These are phyloP conservation scores for Xylariaceae sp. DNA, from an alignment of 2,329 filamentous ascomycete species.

Conservation along the genomic window DNA sequence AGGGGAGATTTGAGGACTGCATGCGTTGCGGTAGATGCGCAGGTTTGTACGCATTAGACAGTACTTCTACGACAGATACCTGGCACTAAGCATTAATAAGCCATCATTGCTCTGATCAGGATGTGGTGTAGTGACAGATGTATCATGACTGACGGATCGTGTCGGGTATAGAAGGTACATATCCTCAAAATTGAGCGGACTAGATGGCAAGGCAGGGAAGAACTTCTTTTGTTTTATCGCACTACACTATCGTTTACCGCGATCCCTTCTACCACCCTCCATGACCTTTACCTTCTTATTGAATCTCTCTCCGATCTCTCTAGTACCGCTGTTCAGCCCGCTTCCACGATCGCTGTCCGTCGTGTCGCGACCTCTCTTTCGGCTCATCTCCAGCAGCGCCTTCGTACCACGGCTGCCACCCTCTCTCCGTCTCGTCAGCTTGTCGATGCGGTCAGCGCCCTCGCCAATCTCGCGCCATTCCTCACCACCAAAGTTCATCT, in stretches of 20 bases:
- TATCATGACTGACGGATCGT: too few species aligned
- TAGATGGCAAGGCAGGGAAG: too few species aligned
- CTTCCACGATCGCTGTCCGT: slow-evolving; percentile 67
- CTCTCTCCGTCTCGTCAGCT: slow-evolving; percentile 70
- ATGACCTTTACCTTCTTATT: slow-evolving; percentile 64
- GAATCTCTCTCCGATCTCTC: slow-evolving; percentile 70
- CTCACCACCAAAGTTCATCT: slow-evolving; percentile 81
- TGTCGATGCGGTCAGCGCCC: slow-evolving; percentile 81
- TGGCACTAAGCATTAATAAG: too few species aligned
- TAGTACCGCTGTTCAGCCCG: slow-evolving; percentile 44
- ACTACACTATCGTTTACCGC: slow-evolving; percentile 30
- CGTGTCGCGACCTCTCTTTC: slow-evolving; percentile 72
- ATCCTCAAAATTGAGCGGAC: too few species aligned
- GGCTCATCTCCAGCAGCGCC: slow-evolving; percentile 74
- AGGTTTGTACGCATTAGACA: too few species aligned
- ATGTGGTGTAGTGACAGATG: too few species aligned
- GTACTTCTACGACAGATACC: too few species aligned
- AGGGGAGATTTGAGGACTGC: too few species aligned
- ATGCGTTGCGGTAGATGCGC: too few species aligned
- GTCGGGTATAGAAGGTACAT: too few species aligned
- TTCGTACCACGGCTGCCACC: slow-evolving; percentile 54
- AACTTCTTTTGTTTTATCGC: too few species aligned
- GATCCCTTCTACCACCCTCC: slow-evolving; percentile 39
- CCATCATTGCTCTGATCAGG: too few species aligned
- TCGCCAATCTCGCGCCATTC: slow-evolving; percentile 87